Percentiles rank a stretch among this genome's conserved stretches.
These are phyloP conservation scores for Tritrichomonas foetus DNA, from an alignment of 208 protist species.

Conservation along the genomic window DNA sequence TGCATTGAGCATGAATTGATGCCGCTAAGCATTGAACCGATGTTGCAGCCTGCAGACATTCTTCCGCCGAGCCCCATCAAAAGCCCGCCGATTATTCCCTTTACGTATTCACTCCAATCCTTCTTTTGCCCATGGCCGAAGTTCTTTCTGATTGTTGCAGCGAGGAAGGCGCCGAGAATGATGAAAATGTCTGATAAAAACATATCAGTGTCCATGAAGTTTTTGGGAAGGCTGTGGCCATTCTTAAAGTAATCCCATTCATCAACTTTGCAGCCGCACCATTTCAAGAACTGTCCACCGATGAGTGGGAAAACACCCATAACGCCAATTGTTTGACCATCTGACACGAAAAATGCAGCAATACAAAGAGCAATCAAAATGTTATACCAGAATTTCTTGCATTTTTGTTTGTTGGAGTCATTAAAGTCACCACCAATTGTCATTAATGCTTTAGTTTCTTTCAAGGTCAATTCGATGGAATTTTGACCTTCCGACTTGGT, in stretches of 20 bases:
- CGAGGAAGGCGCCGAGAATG: not conserved
- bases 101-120: not conserved
- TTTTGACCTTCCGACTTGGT: not conserved
- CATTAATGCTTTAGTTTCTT: not conserved
- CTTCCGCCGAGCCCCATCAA: constrained; percentile 6
- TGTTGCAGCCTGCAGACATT: not conserved
- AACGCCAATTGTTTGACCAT: not conserved
- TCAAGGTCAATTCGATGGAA: not conserved
- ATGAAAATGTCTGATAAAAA: not conserved
- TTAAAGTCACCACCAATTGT: not conserved
- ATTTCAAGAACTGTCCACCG: not conserved
- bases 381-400: not conserved
- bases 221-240: not conserved
- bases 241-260: not conserved
- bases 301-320: not conserved
- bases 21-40: not conserved
- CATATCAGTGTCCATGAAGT: not conserved
- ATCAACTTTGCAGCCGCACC: not conserved
- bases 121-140: not conserved
- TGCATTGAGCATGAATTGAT: not conserved
- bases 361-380: not conserved
- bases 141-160: not conserved
- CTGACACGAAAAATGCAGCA: not conserved
- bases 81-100: not conserved
- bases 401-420: not conserved